Percentiles rank a stretch among this genome's conserved stretches.
phyloP scores from a whole-genome alignment of 768 basidiomycete species.

The Boletus subparvulus region DNA sequence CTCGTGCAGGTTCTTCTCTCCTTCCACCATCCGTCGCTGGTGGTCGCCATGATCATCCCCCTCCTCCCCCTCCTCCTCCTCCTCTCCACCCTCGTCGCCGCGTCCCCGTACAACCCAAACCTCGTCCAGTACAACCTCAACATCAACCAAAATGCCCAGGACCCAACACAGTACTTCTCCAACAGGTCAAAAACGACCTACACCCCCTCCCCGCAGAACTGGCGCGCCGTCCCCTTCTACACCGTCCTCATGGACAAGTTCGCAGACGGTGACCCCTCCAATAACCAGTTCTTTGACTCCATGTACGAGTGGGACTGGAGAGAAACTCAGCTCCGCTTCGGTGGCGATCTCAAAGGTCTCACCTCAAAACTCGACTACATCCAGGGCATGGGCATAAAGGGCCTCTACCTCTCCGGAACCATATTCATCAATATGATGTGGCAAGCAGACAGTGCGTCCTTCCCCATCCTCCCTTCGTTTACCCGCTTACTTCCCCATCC shows the following conservation, averaged over 20 bases:
- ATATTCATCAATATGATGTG: slow-evolving; percentile 95
- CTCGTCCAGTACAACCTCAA: slow-evolving; percentile 79
- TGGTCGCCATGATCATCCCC: slow-evolving; percentile 31
- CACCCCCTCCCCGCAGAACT: slow-evolving; percentile 78
- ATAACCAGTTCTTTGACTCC: slow-evolving; percentile 86
- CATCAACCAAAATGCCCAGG: slow-evolving; percentile 66
- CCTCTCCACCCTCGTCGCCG: slow-evolving; percentile 41
- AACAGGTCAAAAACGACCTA: slow-evolving; percentile 64
- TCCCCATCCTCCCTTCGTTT: background rate
- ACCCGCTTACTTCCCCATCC: background rate
- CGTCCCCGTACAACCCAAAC: slow-evolving; percentile 67
- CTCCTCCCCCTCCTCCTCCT: slow-evolving; percentile 23
- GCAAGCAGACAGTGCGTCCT: slow-evolving; percentile 86
- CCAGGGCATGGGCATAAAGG: slow-evolving; percentile 80
- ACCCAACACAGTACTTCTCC: slow-evolving; percentile 63
- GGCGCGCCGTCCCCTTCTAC: slow-evolving; percentile 80
- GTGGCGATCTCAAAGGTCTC: slow-evolving; percentile 86
- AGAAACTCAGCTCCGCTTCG: slow-evolving; percentile 86
- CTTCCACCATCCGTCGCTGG: background rate
- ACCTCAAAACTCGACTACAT: slow-evolving; percentile 79
- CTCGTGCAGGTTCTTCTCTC: background rate
- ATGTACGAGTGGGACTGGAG: slow-evolving; percentile 81
- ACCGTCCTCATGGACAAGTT: slow-evolving; percentile 90
- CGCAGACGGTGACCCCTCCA: slow-evolving; percentile 88
- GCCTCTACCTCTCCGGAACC: slow-evolving; percentile 91